Conservation (phyloP, 2,329 filamentous ascomycete species). For the Colletotrichum higginsianum region DNA sequence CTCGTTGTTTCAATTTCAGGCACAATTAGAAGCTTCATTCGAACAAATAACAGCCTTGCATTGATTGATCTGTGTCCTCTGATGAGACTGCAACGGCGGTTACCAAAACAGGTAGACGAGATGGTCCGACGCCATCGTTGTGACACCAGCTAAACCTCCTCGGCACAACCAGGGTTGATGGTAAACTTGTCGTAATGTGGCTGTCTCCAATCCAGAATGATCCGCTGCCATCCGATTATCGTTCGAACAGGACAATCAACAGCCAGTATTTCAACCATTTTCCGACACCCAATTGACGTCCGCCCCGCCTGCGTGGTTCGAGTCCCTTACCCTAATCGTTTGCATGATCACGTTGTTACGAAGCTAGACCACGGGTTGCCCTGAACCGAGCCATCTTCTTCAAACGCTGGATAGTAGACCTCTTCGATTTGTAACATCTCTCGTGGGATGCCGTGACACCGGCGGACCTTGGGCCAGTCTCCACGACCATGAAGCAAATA, state of each 20-base stretch:
- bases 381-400: neutral
- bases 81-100: neutral
- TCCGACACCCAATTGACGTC: neutral
- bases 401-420: neutral
- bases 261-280: neutral
- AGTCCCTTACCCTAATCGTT: neutral
- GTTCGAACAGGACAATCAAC: neutral
- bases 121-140: neutral
- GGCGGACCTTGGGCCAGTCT: neutral
- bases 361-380: neutral
- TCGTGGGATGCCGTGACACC: neutral
- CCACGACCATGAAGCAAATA: neutral
- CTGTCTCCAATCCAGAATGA: too few relatives aligned
- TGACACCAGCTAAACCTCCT: neutral
- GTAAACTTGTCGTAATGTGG: neutral
- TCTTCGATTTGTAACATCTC: neutral
- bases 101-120: neutral
- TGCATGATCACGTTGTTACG: slow-evolving; percentile 10
- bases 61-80: neutral
- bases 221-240: slow-evolving; percentile 1
- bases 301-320: neutral
- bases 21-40: neutral
- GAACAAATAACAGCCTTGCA: neutral
- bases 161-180: neutral
- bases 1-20: neutral